Percentiles rank a stretch among this genome's conserved stretches.
These are phyloP conservation scores for Lentinula aciculospora DNA, from an alignment of 768 basidiomycete genomes.

Conservation along the genomic window DNA sequence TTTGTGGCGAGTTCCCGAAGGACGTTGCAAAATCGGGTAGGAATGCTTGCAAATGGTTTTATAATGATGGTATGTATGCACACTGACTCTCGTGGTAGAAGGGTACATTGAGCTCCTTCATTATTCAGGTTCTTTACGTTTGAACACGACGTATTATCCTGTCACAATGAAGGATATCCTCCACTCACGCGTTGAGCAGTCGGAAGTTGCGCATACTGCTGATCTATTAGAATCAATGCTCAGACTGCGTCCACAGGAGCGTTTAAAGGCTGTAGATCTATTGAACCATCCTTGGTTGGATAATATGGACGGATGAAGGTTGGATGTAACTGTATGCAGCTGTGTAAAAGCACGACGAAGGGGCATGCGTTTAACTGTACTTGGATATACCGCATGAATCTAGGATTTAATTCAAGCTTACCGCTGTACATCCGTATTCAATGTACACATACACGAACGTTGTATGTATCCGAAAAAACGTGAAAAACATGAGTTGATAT, in stretches of 20 bases:
- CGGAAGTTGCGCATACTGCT: slow-evolving; percentile 12
- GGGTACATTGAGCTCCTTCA: not conserved
- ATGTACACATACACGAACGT: too few relatives aligned
- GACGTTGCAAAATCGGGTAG: slow-evolving; percentile 14
- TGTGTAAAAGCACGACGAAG: too few relatives aligned
- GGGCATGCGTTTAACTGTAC: too few relatives aligned
- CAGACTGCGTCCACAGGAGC: slow-evolving; percentile 14
- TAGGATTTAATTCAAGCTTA: too few relatives aligned
- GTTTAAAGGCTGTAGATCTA: slow-evolving; percentile 12
- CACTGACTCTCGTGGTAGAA: not conserved
- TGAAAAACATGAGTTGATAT: too few relatives aligned
- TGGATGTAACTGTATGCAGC: too few relatives aligned
- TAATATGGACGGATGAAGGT: not conserved
- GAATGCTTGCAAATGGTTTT: slow-evolving; percentile 17
- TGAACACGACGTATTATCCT: slow-evolving; percentile 21
- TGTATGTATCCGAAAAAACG: too few relatives aligned
- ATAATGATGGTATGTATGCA: slow-evolving; percentile 15
- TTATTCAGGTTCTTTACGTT: slow-evolving; percentile 11
- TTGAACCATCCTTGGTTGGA: slow-evolving; percentile 19
- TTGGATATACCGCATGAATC: too few relatives aligned
- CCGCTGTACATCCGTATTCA: too few relatives aligned
- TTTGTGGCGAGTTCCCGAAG: slow-evolving; percentile 16
- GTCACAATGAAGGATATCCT: slow-evolving; percentile 15
- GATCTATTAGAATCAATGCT: slow-evolving; percentile 15
- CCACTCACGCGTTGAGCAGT: slow-evolving; percentile 9